Base-by-base conservation (phyloP, 2,329 filamentous ascomycete species). In the Beauveria sp. region DNA sequence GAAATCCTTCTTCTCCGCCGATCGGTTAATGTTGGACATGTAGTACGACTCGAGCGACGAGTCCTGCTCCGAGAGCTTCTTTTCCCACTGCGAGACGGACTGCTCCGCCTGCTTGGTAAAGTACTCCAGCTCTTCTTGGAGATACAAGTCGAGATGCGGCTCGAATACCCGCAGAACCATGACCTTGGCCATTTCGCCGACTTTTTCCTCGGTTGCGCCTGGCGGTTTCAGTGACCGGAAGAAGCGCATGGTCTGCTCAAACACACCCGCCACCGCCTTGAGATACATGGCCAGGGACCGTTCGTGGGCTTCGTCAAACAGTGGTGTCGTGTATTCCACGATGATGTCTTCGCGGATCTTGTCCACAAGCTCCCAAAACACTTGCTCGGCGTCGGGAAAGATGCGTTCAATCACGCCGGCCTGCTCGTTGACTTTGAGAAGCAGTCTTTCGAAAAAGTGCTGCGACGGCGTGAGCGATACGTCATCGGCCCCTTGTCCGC, bases 1-100 rank as follows among this genome's bases (percentile, higher is more conserved):
- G 68, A 99, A 99, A 71, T 99, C 94, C 66, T 92, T 91, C 76
- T 99, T 99, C 65, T 96, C 94, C 1, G 92, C 94, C 71, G 96
- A 92, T 28, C 94, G 84, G 70, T 93, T 97, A 70, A 97, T 86
- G 71, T 92, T 97, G 26, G 89, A 89, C 93, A 97, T 97, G 76
- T 92, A 94, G 70, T 96, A 96, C 0, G 90, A 94, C 75, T 99
- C 94, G 0, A 90, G 87, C 2, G 88, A 90, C 18, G 91, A 92
- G 66, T 96, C 92, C 74, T 97, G 90, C 67, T 96, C 93, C 0
- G 87, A 90, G 37, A 97, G 81, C 70, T 96, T 91, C 75, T 91
- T 91, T 74, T 97, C 93, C 94, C 94, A 99, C 16, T 85, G 82
- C 7, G 78, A 82, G 5, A 99, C 93, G 69, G 93, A 86, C 2